Evolutionary conservation across 2,329 filamentous ascomycete genomes (phyloP).

Genomic region (Diaporthe vaccinii): DNA sequence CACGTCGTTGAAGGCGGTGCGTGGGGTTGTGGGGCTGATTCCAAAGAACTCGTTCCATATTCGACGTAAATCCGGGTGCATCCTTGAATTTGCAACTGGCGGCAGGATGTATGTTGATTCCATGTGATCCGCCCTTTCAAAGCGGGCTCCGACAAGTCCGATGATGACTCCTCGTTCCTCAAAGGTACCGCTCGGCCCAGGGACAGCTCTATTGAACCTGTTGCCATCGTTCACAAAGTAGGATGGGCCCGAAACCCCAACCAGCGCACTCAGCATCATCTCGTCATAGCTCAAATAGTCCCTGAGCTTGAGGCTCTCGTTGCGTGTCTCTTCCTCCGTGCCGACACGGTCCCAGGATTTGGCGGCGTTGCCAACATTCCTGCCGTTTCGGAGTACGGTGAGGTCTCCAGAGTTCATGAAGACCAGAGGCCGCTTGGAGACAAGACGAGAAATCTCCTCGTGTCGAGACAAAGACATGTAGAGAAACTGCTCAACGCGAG

Average conservation of each 20-base stretch:
- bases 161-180: constrained; percentile 49
- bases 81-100: constrained; percentile 8
- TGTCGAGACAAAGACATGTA: constrained; percentile 1
- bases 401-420: not conserved
- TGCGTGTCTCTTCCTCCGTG: constrained; percentile 30
- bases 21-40: not conserved
- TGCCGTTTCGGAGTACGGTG: constrained; percentile 13
- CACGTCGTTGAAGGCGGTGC: constrained; percentile 41
- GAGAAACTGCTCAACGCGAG: not conserved
- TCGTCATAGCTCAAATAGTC: constrained; percentile 52
- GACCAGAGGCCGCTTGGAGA: constrained; percentile 29
- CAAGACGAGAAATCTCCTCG: constrained; percentile 11
- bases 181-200: constrained; percentile 40
- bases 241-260: constrained; percentile 49
- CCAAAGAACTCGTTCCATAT: constrained; percentile 15
- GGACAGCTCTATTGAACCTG: constrained; percentile 43
- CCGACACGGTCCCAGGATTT: constrained; percentile 31
- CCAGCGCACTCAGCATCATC: constrained; percentile 51
- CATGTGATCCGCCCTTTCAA: constrained; percentile 49
- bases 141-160: constrained; percentile 51
- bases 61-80: constrained; percentile 39
- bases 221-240: constrained; percentile 50
- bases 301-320: constrained; percentile 42
- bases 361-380: not conserved
- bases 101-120: constrained; percentile 43